Evolutionary conservation across 805 yeast genomes (phyloP), one percentile per base, ranked within the genome.

Genomic region (Nakazawaea pomicola): DNA sequence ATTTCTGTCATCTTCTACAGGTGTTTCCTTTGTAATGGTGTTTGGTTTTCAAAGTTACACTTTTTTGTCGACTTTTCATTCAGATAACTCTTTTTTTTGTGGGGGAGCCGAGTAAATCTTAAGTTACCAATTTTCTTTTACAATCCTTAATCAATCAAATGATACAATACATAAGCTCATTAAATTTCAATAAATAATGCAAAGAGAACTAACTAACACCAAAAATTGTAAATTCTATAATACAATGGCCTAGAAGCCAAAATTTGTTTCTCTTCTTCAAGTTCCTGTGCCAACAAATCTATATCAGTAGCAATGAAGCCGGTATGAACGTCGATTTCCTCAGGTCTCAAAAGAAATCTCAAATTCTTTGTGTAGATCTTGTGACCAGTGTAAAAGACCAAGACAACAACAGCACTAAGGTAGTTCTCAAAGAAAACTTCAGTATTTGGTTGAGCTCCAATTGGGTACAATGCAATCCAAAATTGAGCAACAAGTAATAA

Each of bases 391-490:
- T 72, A 80, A 55, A 71, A 68, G 2, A 57, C 70, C 24, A 80
- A 19, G 21, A 76, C 64, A 37, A 80, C 65, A 12, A 80, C 80
- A 43, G 66, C 63, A 4, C 83, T 71, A 48, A 81, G 61, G 55
- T 75, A 80, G n/a, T 72, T 61, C 48, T 67, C 62, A 65, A 81
- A 81, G 66, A 81, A 81, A 27, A 50, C 55, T 29, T 55, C 45
- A 6, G 80, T 79, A 53, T 58, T 64, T 31, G 76, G 71, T 8
- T 29, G 11, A 6, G 19, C 62, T 1, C 72, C 78, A 38, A 80
- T 58, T 36, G 87, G 84, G 54, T 67, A 78, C 38, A 79, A 57
- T 7, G 84, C 81, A 36, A 79, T 72, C 80, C 83, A 80, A 57
- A 80, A 77, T 54, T 78, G 84, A 3, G 79, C 82, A 38, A 72